Evolutionary conservation across 2,329 filamentous ascomycete genomes (phyloP).

Genomic region (Ambrosiella beaveri): DNA sequence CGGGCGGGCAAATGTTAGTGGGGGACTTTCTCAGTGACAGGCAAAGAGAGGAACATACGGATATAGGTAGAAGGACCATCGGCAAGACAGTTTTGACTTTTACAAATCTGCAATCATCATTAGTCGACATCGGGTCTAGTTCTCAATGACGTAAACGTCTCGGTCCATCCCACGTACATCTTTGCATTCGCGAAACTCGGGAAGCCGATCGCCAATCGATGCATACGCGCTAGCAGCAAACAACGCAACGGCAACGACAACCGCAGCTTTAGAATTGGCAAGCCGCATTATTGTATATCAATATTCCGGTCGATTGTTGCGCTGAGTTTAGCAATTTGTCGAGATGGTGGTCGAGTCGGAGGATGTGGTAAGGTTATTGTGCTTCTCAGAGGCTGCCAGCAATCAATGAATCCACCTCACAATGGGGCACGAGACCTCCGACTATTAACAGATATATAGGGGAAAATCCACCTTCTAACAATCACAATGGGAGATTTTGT

Average conservation of each 20-base stretch:
- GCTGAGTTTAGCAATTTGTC: no score
- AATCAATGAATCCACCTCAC: no score
- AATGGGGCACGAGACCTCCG: no score
- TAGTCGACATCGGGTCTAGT: neutral
- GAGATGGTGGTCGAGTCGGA: no score
- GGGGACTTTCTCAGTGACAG: neutral
- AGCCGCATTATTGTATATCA: conserved; percentile 2
- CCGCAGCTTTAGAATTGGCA: neutral
- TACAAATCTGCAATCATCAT: conserved; percentile 46
- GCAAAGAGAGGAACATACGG: conserved; percentile 38
- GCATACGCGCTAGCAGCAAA: conserved; percentile 33
- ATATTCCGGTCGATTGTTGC: no score
- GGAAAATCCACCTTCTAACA: no score
- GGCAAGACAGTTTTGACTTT: conserved; percentile 58
- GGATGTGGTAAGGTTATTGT: no score
- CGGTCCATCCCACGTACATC: conserved; percentile 33
- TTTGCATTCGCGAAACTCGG: conserved; percentile 76
- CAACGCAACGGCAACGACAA: neutral
- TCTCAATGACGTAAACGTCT: neutral
- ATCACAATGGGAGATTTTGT: neutral
- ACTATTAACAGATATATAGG: no score
- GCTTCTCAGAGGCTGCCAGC: no score
- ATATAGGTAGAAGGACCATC: conserved; percentile 39
- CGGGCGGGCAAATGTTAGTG: neutral
- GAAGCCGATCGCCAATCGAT: conserved; percentile 67